Evolutionary conservation across 73 alveolate species (phyloP).

Genomic region (Paramecium octaurelia): DNA sequence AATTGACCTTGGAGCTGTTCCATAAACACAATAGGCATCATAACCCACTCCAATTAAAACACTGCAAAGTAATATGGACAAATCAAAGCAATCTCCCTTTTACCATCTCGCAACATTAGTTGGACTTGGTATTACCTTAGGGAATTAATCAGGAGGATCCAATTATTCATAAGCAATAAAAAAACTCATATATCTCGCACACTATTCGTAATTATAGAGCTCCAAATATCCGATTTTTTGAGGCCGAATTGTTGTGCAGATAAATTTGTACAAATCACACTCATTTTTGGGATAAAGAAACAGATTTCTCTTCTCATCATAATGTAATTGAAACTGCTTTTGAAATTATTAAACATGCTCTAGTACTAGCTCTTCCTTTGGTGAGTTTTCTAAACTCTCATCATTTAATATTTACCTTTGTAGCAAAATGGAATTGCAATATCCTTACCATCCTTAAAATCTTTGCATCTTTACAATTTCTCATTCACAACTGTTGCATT

Average conservation of each 20-base stretch:
- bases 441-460: slow-evolving; percentile 12
- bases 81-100: slow-evolving; percentile 97
- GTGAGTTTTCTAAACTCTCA: slow-evolving; percentile 71
- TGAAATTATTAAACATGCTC: slow-evolving; percentile 91
- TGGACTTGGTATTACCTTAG: slow-evolving; percentile 95
- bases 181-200: slow-evolving; percentile 91
- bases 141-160: slow-evolving; percentile 87
- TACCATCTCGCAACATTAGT: slow-evolving; percentile 88
- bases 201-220: slow-evolving; percentile 88
- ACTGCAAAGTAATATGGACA: slow-evolving; percentile 86
- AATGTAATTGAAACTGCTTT: slow-evolving; percentile 72
- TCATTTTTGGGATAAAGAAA: slow-evolving; percentile 88
- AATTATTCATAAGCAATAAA: slow-evolving; percentile 91
- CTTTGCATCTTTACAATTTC: slow-evolving; percentile 28
- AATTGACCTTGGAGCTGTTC: slow-evolving; percentile 93
- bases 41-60: slow-evolving; percentile 92
- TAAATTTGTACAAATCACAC: slow-evolving; percentile 86
- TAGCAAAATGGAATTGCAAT: not conserved
- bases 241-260: slow-evolving; percentile 91
- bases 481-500: slow-evolving; percentile 21
- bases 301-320: slow-evolving; percentile 83
- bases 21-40: slow-evolving; percentile 97
- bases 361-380: slow-evolving; percentile 92
- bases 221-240: slow-evolving; percentile 90
- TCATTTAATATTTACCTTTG: not conserved